These are phyloP conservation scores for Penicillium paneum DNA, from an alignment of 2,329 filamentous ascomycete genomes.

Conservation along the genomic window DNA sequence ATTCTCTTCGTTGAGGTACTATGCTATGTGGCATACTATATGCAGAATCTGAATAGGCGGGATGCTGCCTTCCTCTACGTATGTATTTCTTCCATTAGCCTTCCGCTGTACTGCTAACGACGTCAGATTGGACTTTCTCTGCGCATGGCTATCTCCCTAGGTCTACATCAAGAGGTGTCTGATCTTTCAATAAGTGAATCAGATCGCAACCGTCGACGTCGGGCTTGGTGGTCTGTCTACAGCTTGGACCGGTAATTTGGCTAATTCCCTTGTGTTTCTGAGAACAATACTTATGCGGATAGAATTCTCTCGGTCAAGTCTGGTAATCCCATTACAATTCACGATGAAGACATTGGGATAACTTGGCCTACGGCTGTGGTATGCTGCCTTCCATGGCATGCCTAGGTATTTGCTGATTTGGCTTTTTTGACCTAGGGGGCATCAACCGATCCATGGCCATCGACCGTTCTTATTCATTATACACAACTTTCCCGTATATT, in stretches of 20 bases:
- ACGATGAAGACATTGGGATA: slow-evolving; percentile 54
- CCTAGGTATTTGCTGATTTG: background rate
- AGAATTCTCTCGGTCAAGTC: slow-evolving; percentile 53
- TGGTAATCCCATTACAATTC: slow-evolving; percentile 54
- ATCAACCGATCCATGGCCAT: slow-evolving; percentile 39
- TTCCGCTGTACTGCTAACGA: slow-evolving; percentile 4
- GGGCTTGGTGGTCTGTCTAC: slow-evolving; percentile 58
- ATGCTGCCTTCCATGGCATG: slow-evolving; percentile 3
- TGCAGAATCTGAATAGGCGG: slow-evolving; percentile 56
- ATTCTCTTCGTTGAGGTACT: slow-evolving; percentile 56
- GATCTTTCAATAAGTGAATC: slow-evolving; percentile 40
- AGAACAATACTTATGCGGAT: background rate
- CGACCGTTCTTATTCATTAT: slow-evolving; percentile 51
- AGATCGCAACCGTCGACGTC: slow-evolving; percentile 50
- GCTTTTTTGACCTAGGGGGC: slow-evolving; percentile 10
- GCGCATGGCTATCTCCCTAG: slow-evolving; percentile 57
- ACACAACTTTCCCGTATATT: slow-evolving; percentile 54
- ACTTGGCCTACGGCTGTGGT: slow-evolving; percentile 33
- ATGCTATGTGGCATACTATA: slow-evolving; percentile 55
- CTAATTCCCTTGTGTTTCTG: background rate
- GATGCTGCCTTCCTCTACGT: slow-evolving; percentile 56
- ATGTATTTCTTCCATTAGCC: background rate
- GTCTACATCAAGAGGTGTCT: slow-evolving; percentile 54
- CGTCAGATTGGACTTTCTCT: slow-evolving; percentile 51
- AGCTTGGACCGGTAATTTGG: slow-evolving; percentile 48